phyloP scores from a whole-genome alignment of 352 stramenopile genomes.

The Peronosclerospora sorghi region DNA sequence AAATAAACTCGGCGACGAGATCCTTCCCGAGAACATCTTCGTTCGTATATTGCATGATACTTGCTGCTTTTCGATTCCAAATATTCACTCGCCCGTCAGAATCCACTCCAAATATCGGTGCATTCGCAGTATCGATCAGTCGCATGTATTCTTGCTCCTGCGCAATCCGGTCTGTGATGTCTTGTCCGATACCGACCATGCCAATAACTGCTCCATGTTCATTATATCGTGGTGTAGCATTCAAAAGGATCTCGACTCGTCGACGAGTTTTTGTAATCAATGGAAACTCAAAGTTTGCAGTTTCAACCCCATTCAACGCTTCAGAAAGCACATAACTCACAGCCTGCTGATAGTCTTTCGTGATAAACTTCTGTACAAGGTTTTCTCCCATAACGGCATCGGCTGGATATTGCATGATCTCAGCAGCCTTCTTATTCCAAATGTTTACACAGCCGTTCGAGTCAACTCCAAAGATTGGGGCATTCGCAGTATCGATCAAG shows the following conservation, averaged over 20 bases:
- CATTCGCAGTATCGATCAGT: conserved; percentile 63
- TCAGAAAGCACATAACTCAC: conserved; percentile 42
- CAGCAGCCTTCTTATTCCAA: conserved; percentile 55
- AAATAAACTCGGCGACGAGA: conserved; percentile 26
- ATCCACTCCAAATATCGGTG: conserved; percentile 61
- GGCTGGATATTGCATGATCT: conserved; percentile 46
- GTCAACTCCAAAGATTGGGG: conserved; percentile 65
- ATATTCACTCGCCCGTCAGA: conserved; percentile 42
- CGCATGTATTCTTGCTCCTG: conserved; percentile 61
- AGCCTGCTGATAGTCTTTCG: conserved; percentile 40
- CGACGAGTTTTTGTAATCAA: conserved; percentile 34
- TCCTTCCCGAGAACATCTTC: conserved; percentile 38
- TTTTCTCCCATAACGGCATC: conserved; percentile 52
- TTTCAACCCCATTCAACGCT: conserved; percentile 43
- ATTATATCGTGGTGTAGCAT: conserved; percentile 39
- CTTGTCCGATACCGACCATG: conserved; percentile 56
- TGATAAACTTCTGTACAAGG: conserved; percentile 55
- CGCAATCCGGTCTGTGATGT: conserved; percentile 47
- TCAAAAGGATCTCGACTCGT: conserved; percentile 37
- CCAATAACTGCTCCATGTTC: conserved; percentile 34
- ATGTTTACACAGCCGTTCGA: conserved; percentile 46
- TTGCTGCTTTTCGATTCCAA: conserved; percentile 48
- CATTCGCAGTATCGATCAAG: conserved; percentile 65
- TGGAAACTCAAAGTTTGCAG: conserved; percentile 58
- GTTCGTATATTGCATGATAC: conserved; percentile 45